Conservation (phyloP, 805 yeast species). For the Ogataea trehaloabstinens region DNA sequence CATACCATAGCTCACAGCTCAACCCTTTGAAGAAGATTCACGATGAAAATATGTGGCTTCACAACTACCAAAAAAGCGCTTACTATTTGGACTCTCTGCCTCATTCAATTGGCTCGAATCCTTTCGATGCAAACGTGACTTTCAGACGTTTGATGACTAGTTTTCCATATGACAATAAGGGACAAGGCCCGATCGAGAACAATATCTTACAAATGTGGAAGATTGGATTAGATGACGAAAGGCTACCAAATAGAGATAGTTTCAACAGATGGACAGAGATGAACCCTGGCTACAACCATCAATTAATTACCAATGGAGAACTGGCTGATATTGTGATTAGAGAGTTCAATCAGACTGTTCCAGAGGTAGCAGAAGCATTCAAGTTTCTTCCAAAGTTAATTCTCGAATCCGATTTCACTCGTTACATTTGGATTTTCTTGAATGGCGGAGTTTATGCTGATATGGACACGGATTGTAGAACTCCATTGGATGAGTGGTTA, state of each 20-base stretch:
- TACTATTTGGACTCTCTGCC: constrained; percentile 9
- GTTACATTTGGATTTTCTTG: constrained; percentile 47
- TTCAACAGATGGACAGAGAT: constrained; percentile 10
- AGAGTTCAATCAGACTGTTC: constrained; percentile 28
- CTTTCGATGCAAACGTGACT: constrained; percentile 12
- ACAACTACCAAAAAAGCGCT: constrained; percentile 8
- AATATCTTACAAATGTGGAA: constrained; percentile 24
- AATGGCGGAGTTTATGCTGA: constrained; percentile 56
- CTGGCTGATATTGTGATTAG: constrained; percentile 6
- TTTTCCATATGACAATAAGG: constrained; percentile 7
- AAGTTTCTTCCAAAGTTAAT: constrained; percentile 45
- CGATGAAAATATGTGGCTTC: constrained; percentile 6
- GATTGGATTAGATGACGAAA: constrained; percentile 6
- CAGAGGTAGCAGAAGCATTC: constrained; percentile 46
- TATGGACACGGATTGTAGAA: constrained; percentile 41
- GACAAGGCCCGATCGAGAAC: constrained; percentile 15
- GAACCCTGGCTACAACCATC: constrained; percentile 19
- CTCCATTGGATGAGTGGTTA: constrained; percentile 52
- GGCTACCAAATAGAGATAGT: constrained; percentile 12
- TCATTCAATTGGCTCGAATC: constrained; percentile 12
- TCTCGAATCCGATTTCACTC: constrained; percentile 46
- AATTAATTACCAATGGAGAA: constrained; percentile 11
- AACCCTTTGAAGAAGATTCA: constrained; percentile 3
- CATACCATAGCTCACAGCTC: constrained; percentile 2
- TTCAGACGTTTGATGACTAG: constrained; percentile 7